Evolutionary conservation across 2,329 filamentous ascomycete genomes (phyloP), one percentile per base, ranked within the genome.

Genomic region (Mycogone perniciosa): DNA sequence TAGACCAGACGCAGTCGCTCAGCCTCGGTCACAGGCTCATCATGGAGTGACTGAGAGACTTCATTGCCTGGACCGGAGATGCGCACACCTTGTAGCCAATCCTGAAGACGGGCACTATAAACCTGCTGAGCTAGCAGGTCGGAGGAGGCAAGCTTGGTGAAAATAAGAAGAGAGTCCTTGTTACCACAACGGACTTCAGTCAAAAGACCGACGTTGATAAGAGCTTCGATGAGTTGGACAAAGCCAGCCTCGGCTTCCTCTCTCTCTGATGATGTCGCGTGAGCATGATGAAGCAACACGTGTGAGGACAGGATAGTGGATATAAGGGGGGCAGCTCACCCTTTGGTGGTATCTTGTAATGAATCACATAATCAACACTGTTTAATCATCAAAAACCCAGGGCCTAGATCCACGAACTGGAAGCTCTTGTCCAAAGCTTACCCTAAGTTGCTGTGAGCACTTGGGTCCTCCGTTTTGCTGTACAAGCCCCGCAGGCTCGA

Each of bases 21-120:
- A 26, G 92, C 88, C 64, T 95, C 89, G 37, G 85, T 89, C 51
- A 96, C 77, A 1, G 90, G 87, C 58, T 95, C 86, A 11, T 80
- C 73, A 52, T 84, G 74, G 47, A 95, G 79, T 10, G 84, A 80
- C 53, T 81, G 75, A 44, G 79, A 72, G 13, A 89, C 81, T 58
- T 95, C 84, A 62, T 83, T 85, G 50, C 83, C 79, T 0, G 92
- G 92, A 34, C 89, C 84, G 20, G 82, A 80, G 45, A 87, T 79
- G 56, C 89, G 85, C 49, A 96, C 86, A 47, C 91, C 90, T 65
- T 93, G 86, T 33, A 97, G 81, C 89, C 91, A 99, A 70, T 97
- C 93, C 64, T 90, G 88, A 13, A 96, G 84, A 57, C 93, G 83
- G 50, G 88, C 88, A 57, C 89, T 82, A 68, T 96, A 95, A 45